Evolutionary conservation across 768 basidiomycete genomes (phyloP).

Genomic region (Boletus pseudo-olivaceus): DNA sequence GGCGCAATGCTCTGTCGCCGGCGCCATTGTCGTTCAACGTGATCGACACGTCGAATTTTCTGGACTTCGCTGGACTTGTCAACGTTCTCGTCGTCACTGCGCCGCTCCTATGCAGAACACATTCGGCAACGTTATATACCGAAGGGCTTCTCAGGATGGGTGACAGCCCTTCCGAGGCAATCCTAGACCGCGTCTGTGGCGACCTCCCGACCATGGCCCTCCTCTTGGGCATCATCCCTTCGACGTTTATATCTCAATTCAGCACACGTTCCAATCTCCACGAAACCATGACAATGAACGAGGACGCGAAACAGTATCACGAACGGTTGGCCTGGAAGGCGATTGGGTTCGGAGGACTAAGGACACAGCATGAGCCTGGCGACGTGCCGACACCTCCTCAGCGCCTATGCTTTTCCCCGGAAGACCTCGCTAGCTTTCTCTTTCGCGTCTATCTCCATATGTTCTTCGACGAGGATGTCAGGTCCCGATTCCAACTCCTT

Average conservation of each 20-base stretch:
- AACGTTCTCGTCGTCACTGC: conserved; percentile 23
- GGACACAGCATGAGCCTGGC: background rate
- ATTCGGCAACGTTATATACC: conserved; percentile 27
- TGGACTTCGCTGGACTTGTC: conserved; percentile 25
- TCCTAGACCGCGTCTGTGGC: conserved; percentile 19
- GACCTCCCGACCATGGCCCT: conserved; percentile 26
- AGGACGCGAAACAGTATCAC: conserved; percentile 11
- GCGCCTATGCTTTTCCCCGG: conserved; percentile 8
- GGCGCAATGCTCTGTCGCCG: background rate
- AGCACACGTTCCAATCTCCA: conserved; percentile 23
- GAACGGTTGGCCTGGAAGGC: conserved; percentile 28
- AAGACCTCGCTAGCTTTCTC: conserved; percentile 21
- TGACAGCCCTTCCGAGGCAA: conserved; percentile 7
- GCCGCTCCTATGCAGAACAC: conserved; percentile 19
- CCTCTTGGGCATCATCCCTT: conserved; percentile 24
- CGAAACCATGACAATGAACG: conserved; percentile 8
- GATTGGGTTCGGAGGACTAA: background rate
- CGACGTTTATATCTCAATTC: conserved; percentile 20
- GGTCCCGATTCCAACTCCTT: background rate
- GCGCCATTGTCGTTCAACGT: conserved; percentile 30
- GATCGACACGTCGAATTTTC: conserved; percentile 31
- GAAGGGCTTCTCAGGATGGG: conserved; percentile 22
- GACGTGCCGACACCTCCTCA: background rate
- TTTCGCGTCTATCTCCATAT: conserved; percentile 23
- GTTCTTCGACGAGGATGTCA: conserved; percentile 26